These are phyloP conservation scores for Maudiozyma turicensis DNA, from an alignment of 805 yeast genomes.

Conservation along the genomic window DNA sequence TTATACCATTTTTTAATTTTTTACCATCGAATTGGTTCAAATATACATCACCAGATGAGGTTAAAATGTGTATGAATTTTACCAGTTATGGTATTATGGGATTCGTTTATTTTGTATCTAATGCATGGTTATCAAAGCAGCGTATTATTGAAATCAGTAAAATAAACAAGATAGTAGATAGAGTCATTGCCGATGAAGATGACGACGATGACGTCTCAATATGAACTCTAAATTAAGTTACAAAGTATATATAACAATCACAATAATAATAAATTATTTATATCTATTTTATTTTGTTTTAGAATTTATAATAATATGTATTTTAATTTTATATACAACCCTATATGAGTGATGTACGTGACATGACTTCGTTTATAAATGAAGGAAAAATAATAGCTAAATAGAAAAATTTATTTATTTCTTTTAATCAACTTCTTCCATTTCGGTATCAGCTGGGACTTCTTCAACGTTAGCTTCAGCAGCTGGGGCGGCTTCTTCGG, in stretches of 20 bases:
- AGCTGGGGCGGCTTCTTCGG: slow-evolving; percentile 37
- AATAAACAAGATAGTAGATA: neutral
- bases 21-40: neutral
- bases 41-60: slow-evolving; percentile 13
- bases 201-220: neutral
- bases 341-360: neutral
- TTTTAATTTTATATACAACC: slow-evolving; percentile 1
- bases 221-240: neutral
- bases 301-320: neutral
- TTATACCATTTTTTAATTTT: slow-evolving; percentile 1
- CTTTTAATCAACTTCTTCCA: slow-evolving; percentile 96
- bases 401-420: neutral
- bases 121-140: slow-evolving; percentile 2
- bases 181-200: neutral
- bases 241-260: neutral
- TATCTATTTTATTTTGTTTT: neutral
- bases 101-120: slow-evolving; percentile 9
- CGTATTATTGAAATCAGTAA: neutral
- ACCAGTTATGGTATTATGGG: slow-evolving; percentile 19
- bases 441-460: slow-evolving; percentile 80
- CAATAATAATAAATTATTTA: neutral
- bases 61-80: slow-evolving; percentile 17
- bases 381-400: neutral
- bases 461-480: slow-evolving; percentile 41
- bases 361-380: neutral